Conservation (phyloP, 192 early-diverging fungal species). For the Podila epicladia region DNA sequence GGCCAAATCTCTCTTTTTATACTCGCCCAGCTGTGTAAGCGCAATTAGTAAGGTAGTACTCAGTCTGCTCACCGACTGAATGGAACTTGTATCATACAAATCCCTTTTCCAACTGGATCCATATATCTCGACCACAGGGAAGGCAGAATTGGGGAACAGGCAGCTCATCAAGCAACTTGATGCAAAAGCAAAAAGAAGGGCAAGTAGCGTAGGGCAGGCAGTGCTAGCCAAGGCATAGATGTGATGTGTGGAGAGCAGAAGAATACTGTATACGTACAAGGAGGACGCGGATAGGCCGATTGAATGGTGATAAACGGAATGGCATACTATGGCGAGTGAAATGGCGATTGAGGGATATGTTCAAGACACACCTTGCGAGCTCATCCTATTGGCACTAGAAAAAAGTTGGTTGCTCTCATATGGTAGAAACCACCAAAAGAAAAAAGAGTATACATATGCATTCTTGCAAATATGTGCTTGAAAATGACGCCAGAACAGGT, state of each 20-base stretch:
- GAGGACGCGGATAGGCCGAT: background rate
- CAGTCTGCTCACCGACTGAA: no score
- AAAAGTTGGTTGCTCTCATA: background rate
- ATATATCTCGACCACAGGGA: no score
- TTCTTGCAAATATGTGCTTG: constrained; percentile 1
- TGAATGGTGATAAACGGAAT: background rate
- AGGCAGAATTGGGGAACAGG: no score
- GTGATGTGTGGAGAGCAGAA: background rate
- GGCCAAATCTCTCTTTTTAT: background rate
- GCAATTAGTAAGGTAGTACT: background rate
- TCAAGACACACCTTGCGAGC: background rate
- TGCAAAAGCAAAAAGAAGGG: background rate
- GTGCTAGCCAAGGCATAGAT: background rate
- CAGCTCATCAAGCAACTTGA: background rate
- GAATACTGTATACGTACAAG: background rate
- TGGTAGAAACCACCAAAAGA: background rate
- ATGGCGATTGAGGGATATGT: background rate
- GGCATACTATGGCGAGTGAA: constrained; percentile 4
- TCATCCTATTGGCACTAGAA: background rate
- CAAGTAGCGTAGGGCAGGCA: background rate
- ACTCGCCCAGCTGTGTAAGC: background rate
- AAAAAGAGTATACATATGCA: background rate
- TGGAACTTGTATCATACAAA: no score
- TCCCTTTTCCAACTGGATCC: no score
- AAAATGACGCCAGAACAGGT: constrained; percentile 4